phyloP scores from a whole-genome alignment of 768 basidiomycete species.

The Amanita phalloides region DNA sequence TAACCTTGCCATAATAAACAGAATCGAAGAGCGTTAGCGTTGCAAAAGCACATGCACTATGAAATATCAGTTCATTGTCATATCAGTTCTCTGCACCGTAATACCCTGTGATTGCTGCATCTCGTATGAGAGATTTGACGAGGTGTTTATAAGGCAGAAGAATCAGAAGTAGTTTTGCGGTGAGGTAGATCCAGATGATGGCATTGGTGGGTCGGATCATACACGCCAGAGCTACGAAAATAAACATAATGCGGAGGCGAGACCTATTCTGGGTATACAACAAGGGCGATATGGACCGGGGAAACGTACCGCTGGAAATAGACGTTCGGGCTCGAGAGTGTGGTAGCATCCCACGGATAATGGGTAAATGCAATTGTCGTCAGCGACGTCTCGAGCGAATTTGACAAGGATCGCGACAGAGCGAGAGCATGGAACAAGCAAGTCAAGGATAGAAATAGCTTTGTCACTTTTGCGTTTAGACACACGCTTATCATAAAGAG shows the following conservation, averaged over 20 bases:
- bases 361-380: conserved; percentile 65
- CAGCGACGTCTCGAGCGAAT: conserved; percentile 85
- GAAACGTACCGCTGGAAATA: conserved; percentile 27
- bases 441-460: conserved; percentile 75
- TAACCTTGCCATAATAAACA: conserved; percentile 52
- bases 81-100: conserved; percentile 7
- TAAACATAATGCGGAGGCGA: conserved; percentile 24
- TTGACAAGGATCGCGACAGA: conserved; percentile 82
- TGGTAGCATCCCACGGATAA: conserved; percentile 61
- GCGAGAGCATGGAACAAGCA: conserved; percentile 84
- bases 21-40: conserved; percentile 49
- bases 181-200: conserved; percentile 75
- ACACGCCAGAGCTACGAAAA: conserved; percentile 69
- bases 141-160: conserved; percentile 25
- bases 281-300: background rate
- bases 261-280: conserved; percentile 17
- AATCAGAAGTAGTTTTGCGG: conserved; percentile 45
- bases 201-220: conserved; percentile 83
- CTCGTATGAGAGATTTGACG: conserved; percentile 22
- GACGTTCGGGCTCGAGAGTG: conserved; percentile 22
- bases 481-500: background rate
- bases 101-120: conserved; percentile 36
- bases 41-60: conserved; percentile 16
- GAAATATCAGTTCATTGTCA: conserved; percentile 2
- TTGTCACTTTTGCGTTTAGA: background rate